Evolutionary conservation across 495 filamentous ascomycete species (phyloP), one percentile per base, ranked within the genome.

Genomic region (Neurospora hispaniola): DNA sequence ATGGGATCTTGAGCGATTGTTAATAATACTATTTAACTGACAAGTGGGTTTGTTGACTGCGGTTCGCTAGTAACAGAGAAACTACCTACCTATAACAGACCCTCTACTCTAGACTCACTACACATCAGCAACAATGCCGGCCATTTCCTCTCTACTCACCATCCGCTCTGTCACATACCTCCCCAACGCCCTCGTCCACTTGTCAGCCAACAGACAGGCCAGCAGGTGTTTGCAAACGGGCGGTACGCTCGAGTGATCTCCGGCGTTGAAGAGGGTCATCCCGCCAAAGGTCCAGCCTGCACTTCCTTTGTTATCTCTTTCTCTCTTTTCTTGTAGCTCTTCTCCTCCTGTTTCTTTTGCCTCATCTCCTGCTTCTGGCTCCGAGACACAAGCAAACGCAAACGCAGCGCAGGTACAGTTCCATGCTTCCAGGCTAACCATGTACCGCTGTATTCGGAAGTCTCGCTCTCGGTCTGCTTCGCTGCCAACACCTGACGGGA

Each of bases 221-320:
- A 98, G 84, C 20, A 98, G 76, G 81, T 98, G 95, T 82, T 98
- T 97, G 78, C 95, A 98, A 42, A 91, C 85, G 4, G 94, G 92
- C 8, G 18, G 70, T 43, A 40, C 69, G 48, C 69, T 66, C 1
- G 71, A 76, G 18, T 74, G 76, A n/a, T 74, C 79, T 4, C 72
- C 72, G 39, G 73, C 42, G 7, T 79, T 79, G 16, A 80, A 78
- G 5, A 72, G 59, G 46, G 78, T 84, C 70, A 83, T 73, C 0
- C 80, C 83, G 9, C 84, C 83, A 72, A 86, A 84, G 12, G 79
- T 74, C 83, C 82, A 83, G 4, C 39, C 69, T 66, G 8, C 42
- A 31, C 42, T 71, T 38, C 14, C 70, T 68, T 46, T 38, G 72
- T 40, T 70, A 1, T 44, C 69, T 69, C 11, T 70, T 35, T 7